These are phyloP conservation scores for Boletus eberwhitei DNA, from an alignment of 768 basidiomycete genomes.

Conservation along the genomic window DNA sequence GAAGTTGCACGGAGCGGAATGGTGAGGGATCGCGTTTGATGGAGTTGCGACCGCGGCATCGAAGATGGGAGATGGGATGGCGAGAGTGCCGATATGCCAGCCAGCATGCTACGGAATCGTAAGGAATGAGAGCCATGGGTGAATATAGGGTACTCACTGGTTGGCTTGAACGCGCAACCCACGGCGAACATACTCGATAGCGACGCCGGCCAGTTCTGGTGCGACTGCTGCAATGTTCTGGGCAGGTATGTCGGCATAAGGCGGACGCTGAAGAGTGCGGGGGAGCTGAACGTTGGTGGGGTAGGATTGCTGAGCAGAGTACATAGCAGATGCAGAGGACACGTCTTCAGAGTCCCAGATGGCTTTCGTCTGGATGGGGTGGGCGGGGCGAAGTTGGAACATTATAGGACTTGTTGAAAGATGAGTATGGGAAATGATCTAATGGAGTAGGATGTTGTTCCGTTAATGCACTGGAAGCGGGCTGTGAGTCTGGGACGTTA, in stretches of 20 bases:
- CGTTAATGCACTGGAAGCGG: conserved; percentile 4
- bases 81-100: conserved; percentile 45
- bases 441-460: conserved; percentile 18
- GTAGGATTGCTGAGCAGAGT: conserved; percentile 28
- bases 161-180: conserved; percentile 44
- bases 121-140: conserved; percentile 27
- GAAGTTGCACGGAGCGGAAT: conserved; percentile 31
- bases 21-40: conserved; percentile 30
- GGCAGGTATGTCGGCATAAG: conserved; percentile 52
- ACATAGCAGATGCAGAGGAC: conserved; percentile 24
- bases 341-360: conserved; percentile 34
- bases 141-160: conserved; percentile 34
- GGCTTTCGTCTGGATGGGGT: conserved; percentile 36
- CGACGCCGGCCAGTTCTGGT: conserved; percentile 47
- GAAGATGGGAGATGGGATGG: conserved; percentile 41
- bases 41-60: conserved; percentile 31
- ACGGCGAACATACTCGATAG: conserved; percentile 62
- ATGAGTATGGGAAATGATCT: conserved; percentile 11
- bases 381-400: conserved; percentile 35
- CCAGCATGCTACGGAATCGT: conserved; percentile 35
- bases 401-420: conserved; percentile 19
- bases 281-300: conserved; percentile 58
- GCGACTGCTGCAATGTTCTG: conserved; percentile 55
- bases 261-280: conserved; percentile 64
- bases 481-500: conserved; percentile 16